Evolutionary conservation across 1,139 yeast genomes (phyloP).

Genomic region (Zygoascus hellenicus): DNA sequence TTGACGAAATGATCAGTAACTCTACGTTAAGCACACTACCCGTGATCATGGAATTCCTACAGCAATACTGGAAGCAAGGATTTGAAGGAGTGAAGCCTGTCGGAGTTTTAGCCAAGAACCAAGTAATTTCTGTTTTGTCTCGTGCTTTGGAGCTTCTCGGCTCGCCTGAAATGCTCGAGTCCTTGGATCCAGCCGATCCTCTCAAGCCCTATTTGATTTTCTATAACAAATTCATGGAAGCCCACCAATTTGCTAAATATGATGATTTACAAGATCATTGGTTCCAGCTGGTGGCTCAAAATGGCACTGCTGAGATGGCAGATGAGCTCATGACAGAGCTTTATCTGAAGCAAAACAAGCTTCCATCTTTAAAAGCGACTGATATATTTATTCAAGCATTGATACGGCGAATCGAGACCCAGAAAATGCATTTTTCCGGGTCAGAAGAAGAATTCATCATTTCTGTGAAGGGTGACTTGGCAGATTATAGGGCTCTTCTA

Average conservation of each 20-base stretch:
- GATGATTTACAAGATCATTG: conserved; percentile 24
- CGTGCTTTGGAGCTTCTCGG: conserved; percentile 19
- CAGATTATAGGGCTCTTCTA: conserved; percentile 19
- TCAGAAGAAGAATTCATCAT: conserved; percentile 22
- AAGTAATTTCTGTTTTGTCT: conserved; percentile 14
- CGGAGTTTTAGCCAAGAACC: conserved; percentile 11
- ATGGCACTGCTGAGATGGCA: conserved; percentile 28
- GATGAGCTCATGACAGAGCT: conserved; percentile 20
- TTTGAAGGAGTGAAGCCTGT: conserved; percentile 15
- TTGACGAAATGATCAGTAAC: conserved; percentile 15
- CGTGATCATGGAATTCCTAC: conserved; percentile 17
- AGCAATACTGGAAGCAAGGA: conserved; percentile 16
- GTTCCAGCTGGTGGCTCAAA: conserved; percentile 26
- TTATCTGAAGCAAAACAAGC: conserved; percentile 12
- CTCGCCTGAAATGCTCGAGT: conserved; percentile 10
- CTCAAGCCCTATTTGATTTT: conserved; percentile 18
- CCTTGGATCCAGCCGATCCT: background rate
- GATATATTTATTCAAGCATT: conserved; percentile 25
- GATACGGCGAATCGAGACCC: conserved; percentile 20
- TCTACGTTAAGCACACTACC: conserved; percentile 14
- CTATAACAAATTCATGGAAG: conserved; percentile 14
- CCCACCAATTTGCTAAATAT: conserved; percentile 6
- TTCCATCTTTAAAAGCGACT: conserved; percentile 26
- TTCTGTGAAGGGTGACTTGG: conserved; percentile 21
- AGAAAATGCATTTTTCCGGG: conserved; percentile 21